Conservation (phyloP, 140 eudicot species). For the Ambrosia hybrid region DNA sequence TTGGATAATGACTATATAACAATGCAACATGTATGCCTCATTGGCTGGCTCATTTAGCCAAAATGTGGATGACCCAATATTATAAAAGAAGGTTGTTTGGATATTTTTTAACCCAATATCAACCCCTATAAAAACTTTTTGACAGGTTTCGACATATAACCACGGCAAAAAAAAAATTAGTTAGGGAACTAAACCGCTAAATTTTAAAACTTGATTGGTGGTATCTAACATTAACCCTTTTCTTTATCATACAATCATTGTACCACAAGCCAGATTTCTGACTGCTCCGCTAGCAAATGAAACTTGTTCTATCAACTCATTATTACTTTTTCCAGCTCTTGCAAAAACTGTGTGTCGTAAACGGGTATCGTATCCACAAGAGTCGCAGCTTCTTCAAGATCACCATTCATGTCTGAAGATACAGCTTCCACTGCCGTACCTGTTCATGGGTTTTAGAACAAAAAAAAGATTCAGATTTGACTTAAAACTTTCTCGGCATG, state of each 20-base stretch:
- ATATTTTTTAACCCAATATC: not conserved
- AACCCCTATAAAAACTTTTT: not conserved
- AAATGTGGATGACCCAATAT: not conserved
- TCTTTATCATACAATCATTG: not conserved
- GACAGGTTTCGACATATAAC: not conserved
- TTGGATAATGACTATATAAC: too few species aligned
- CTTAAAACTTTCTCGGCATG: not conserved
- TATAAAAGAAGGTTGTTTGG: not conserved
- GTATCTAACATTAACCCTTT: not conserved
- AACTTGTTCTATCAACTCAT: slow-evolving; percentile 3
- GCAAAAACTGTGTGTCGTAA: slow-evolving; percentile 7
- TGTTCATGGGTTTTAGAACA: not conserved
- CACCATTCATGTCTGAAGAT: not conserved
- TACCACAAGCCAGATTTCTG: slow-evolving; percentile 4
- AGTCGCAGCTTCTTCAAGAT: not conserved
- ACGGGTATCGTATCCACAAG: slow-evolving; percentile 12
- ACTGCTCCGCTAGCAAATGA: not conserved
- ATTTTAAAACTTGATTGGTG: not conserved
- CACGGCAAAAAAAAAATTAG: not conserved
- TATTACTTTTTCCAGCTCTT: slow-evolving; percentile 13
- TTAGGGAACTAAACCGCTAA: slow-evolving; percentile 3
- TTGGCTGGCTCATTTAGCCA: too few species aligned
- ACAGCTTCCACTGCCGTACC: slow-evolving; percentile 4
- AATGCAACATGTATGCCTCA: too few species aligned
- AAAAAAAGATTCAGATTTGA: not conserved